These are phyloP conservation scores for Collybiopsis luxurians DNA, from an alignment of 768 basidiomycete species.

Conservation along the genomic window DNA sequence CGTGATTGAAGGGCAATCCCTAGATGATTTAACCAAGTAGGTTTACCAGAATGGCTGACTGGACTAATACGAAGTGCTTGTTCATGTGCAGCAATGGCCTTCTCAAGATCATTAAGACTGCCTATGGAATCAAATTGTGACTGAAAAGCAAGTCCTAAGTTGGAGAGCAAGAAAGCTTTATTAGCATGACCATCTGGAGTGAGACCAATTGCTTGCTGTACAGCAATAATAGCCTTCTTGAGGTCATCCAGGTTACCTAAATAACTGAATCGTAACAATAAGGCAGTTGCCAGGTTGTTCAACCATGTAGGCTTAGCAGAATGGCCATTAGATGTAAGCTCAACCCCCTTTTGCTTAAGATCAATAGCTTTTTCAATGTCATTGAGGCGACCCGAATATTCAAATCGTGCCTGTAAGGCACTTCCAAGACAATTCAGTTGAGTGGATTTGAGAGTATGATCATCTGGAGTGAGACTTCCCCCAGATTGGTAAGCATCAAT, in stretches of 20 bases:
- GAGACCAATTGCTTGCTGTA: background rate
- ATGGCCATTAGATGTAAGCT: conserved; percentile 10
- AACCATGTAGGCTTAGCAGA: conserved; percentile 12
- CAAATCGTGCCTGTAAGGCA: conserved; percentile 7
- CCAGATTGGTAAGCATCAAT: background rate
- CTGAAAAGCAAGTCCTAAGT: conserved; percentile 7
- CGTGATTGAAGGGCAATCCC: conserved; percentile 6
- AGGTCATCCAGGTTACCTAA: conserved; percentile 2
- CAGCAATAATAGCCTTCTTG: background rate
- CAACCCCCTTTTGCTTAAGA: conserved; percentile 2
- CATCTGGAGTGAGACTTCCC: conserved; percentile 10
- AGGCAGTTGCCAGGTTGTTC: conserved; percentile 8
- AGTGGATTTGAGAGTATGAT: conserved; percentile 4
- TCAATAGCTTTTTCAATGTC: conserved; percentile 12
- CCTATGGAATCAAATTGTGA: conserved; percentile 10
- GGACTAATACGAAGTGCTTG: conserved; percentile 7
- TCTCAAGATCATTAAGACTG: conserved; percentile 7
- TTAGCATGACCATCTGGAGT: conserved; percentile 10
- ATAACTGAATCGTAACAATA: conserved; percentile 7
- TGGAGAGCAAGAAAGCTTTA: conserved; percentile 5
- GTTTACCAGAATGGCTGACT: conserved; percentile 4
- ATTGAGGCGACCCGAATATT: background rate
- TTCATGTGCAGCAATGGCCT: conserved; percentile 3
- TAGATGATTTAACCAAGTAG: conserved; percentile 7
- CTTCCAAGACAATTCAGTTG: background rate